Evolutionary conservation across 495 filamentous ascomycete genomes (phyloP).

Genomic region (Endocarpon pusillum): DNA sequence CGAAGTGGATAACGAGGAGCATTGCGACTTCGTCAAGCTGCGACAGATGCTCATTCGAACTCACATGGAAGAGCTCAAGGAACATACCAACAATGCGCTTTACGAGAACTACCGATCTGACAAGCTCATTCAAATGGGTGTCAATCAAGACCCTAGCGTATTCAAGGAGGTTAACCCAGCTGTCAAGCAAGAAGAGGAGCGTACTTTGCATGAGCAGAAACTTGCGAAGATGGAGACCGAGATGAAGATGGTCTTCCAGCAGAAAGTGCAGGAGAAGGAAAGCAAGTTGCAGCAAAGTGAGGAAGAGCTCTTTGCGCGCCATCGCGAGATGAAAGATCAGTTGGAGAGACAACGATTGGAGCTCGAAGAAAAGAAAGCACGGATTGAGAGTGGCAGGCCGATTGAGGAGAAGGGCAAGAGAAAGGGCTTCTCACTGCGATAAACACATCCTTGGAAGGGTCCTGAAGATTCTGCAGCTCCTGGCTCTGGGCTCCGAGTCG

Average conservation of each 20-base stretch:
- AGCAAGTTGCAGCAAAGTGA: slow-evolving; percentile 98
- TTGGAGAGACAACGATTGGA: slow-evolving; percentile 84
- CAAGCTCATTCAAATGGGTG: slow-evolving; percentile 96
- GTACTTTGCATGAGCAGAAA: slow-evolving; percentile 94
- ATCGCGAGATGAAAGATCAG: slow-evolving; percentile 99
- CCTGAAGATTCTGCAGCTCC: too few relatives aligned
- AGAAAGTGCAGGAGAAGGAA: slow-evolving; percentile 98
- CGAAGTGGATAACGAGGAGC: slow-evolving; percentile 98
- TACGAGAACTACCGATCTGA: slow-evolving; percentile 99
- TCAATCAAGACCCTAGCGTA: slow-evolving; percentile 92
- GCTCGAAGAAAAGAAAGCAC: slow-evolving; percentile 90
- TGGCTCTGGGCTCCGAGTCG: too few relatives aligned
- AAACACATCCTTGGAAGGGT: slow-evolving; percentile 16
- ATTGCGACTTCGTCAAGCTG: slow-evolving; percentile 99
- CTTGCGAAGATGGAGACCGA: slow-evolving; percentile 99
- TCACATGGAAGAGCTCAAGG: slow-evolving; percentile 99
- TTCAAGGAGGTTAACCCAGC: slow-evolving; percentile 99
- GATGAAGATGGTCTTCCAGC: slow-evolving; percentile 99
- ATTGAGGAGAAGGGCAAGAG: slow-evolving; percentile 85
- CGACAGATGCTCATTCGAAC: slow-evolving; percentile 99
- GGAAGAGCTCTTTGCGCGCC: slow-evolving; percentile 92
- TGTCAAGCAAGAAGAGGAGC: slow-evolving; percentile 99
- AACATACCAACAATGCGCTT: slow-evolving; percentile 96
- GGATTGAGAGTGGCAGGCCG: slow-evolving; percentile 84
- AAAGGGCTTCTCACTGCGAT: slow-evolving; percentile 98